Conservation (phyloP, 306 rosid species). For the Gillenia trifoliata region DNA sequence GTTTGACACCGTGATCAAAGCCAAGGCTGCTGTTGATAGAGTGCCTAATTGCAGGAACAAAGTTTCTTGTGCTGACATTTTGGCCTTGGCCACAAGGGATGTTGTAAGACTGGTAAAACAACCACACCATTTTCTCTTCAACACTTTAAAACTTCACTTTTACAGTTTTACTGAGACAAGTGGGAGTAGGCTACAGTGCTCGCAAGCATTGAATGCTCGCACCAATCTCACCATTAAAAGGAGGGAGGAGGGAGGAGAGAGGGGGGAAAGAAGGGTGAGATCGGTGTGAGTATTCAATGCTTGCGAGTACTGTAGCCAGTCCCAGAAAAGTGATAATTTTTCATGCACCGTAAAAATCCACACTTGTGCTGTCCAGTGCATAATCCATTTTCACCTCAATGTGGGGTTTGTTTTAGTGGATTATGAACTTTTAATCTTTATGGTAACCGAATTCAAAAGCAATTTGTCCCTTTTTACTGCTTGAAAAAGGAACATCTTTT, state of each 20-base stretch:
- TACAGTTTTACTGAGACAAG: not conserved
- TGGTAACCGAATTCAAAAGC: not conserved
- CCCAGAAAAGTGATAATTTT: not conserved
- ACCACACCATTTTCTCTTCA: not conserved
- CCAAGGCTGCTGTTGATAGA: slow-evolving; percentile 77
- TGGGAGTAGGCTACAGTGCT: too few relatives aligned
- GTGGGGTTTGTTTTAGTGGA: not conserved
- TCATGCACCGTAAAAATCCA: not conserved
- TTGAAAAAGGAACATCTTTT: not conserved
- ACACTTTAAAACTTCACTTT: not conserved
- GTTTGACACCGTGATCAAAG: slow-evolving; percentile 81
- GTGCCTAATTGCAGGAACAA: slow-evolving; percentile 56
- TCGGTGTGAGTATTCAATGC: too few relatives aligned
- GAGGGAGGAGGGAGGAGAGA: too few relatives aligned
- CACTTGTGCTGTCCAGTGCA: not conserved
- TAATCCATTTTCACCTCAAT: not conserved
- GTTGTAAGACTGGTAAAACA: slow-evolving; percentile 55
- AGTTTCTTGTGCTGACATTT: slow-evolving; percentile 93
- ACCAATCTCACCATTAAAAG: too few relatives aligned
- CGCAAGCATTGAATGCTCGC: too few relatives aligned
- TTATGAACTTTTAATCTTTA: not conserved
- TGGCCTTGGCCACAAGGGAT: slow-evolving; percentile 86
- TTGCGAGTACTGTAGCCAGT: too few relatives aligned
- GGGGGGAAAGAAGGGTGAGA: too few relatives aligned
- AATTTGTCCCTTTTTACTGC: not conserved